phyloP scores from a whole-genome alignment of 495 filamentous ascomycete genomes.

The Penicillium pulvis region DNA sequence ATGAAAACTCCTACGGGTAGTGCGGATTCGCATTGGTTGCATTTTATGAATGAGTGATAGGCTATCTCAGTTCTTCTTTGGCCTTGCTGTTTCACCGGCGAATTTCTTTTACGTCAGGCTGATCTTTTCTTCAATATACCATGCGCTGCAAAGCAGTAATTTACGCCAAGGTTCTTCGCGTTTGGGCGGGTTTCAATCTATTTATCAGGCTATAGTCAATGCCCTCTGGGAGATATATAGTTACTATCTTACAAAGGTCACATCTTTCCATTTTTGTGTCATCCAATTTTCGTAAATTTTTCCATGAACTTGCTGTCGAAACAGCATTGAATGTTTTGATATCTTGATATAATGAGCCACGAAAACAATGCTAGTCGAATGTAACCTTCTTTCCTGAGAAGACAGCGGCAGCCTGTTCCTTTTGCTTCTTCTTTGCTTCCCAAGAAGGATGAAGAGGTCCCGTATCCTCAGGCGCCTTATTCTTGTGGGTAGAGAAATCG shows the following conservation, averaged over 20 bases:
- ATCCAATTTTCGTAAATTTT: background rate
- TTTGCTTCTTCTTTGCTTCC: conserved; percentile 85
- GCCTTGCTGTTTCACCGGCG: background rate
- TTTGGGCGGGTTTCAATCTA: background rate
- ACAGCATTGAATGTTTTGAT: background rate
- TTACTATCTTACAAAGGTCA: background rate
- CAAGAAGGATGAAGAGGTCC: conserved; percentile 89
- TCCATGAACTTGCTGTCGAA: background rate
- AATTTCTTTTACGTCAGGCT: background rate
- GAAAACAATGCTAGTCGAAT: conserved; percentile 65
- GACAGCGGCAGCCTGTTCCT: conserved; percentile 63
- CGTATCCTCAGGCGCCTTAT: conserved; percentile 53
- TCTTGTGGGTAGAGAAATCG: conserved; percentile 8
- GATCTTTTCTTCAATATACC: conserved; percentile 15
- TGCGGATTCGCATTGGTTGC: conserved; percentile 40
- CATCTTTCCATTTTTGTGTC: background rate
- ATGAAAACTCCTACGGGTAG: conserved; percentile 27
- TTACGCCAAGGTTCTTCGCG: background rate
- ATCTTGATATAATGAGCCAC: conserved; percentile 2
- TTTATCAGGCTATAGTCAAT: background rate
- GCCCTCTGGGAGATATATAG: background rate
- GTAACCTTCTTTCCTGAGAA: conserved; percentile 89
- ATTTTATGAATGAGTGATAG: conserved; percentile 40
- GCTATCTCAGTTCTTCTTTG: background rate
- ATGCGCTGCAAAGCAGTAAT: conserved; percentile 3